Base-by-base conservation (phyloP, 2,329 filamentous ascomycete species). In the Aspergillus texensis region DNA sequence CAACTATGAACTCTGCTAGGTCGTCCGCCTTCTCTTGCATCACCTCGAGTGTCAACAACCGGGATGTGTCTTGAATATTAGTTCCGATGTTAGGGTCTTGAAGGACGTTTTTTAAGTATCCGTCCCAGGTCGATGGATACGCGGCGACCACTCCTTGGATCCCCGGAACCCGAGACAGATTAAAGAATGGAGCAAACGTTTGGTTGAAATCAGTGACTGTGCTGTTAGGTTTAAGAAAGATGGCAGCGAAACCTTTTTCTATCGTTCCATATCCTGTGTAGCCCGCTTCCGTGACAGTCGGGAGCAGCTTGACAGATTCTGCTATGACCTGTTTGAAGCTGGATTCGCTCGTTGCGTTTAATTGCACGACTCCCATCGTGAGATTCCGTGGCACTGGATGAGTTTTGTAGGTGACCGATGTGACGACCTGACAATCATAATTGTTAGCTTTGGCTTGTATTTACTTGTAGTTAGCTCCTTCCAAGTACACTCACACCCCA, bases 391-490 rank as follows among this genome's bases (percentile, higher is more conserved):
- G 57, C 32, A 59, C 57, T 30, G 28, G 28, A 32, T 59, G 57
- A n/a, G 57, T 59, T 14, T 28, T 59, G n/a, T 59, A 59, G n/a
- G 57, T 59, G 6, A 59, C 57, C 6, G 57, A 59, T 24, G 57
- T 59, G 9, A 59, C 21, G 21, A 24, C 21, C 21, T 24, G 21
- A 24, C 21, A 24, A 24, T 24, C 21, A 24, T 24, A 24, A 24
- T 24, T 24, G 21, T 24, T 24, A 24, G 21, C 21, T 24, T 24
- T 24, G 21, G 21, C 21, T 24, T 24, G 21, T 24, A 24, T 24
- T 24, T 24, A 24, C 21, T 24, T 24, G 21, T 24, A 24, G 14
- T 12, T 14, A 21, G 45, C 6, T n/a, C 8, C 2, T 1, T n/a
- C 10, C 12, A 57, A 5, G 8, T 14, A 4, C 0, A 59, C 57